Conservation (phyloP, 2,329 filamentous ascomycete species). For the Plenodomus lindquistii region DNA sequence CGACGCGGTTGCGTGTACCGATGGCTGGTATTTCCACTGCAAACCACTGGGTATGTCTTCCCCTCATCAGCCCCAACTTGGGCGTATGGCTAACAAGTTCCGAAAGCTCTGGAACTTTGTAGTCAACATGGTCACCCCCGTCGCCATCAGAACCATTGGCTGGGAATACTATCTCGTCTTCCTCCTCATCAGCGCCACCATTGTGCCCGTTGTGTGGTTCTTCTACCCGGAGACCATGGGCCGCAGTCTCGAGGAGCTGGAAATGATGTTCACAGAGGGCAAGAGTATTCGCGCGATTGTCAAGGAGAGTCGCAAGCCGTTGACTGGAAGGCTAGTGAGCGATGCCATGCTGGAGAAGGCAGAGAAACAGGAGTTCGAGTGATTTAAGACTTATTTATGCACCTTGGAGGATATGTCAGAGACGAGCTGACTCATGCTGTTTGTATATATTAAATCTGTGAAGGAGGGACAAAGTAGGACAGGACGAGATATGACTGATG, state of each 20-base stretch:
- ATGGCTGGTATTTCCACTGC: conserved; percentile 62
- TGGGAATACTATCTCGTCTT: conserved; percentile 59
- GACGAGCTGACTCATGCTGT: no score
- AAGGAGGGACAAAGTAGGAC: no score
- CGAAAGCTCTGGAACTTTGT: conserved; percentile 54
- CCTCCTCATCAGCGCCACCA: conserved; percentile 51
- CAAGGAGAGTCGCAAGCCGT: conserved; percentile 21
- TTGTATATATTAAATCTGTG: no score
- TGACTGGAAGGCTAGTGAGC: conserved; percentile 9
- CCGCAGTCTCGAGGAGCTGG: conserved; percentile 52
- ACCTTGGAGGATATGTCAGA: no score
- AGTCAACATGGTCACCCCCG: conserved; percentile 34
- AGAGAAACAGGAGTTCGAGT: conserved; percentile 3
- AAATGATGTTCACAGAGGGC: conserved; percentile 47
- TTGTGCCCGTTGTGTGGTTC: conserved; percentile 52
- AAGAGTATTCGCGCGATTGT: conserved; percentile 36
- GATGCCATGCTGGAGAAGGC: conserved; percentile 16
- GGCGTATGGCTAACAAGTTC: conserved; percentile 18
- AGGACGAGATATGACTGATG: no score
- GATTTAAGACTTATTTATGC: no score
- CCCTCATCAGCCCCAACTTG: neutral
- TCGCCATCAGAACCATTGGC: conserved; percentile 56
- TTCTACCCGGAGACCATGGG: conserved; percentile 57
- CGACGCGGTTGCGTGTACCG: conserved; percentile 55
- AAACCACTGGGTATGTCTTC: conserved; percentile 16